Percentiles rank a stretch among this genome's conserved stretches.
Conservation (phyloP, 192 early-diverging fungal genomes). For the Pilaira anomala region DNA sequence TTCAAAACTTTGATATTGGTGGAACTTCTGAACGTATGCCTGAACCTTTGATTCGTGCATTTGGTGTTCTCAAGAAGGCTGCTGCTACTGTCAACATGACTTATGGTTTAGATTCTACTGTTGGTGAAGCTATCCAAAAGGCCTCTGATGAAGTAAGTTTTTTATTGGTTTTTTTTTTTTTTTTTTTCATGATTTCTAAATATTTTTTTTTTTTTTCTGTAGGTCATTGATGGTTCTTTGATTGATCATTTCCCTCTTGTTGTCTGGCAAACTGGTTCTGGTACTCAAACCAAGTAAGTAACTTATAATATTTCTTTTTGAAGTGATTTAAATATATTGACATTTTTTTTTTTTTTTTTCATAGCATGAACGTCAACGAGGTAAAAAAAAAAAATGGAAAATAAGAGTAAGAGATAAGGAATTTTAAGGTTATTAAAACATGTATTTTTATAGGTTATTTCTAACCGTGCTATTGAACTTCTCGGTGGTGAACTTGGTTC, state of each 20-base stretch:
- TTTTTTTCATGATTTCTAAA: conserved; percentile 7
- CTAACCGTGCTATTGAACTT: conserved; percentile 97
- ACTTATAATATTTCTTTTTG: background rate
- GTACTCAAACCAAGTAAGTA: conserved; percentile 86
- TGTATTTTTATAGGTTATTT: conserved; percentile 71
- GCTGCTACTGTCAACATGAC: conserved; percentile 93
- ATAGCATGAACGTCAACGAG: conserved; percentile 90
- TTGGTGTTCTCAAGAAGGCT: conserved; percentile 94
- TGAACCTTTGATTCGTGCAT: conserved; percentile 89
- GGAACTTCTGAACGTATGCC: conserved; percentile 92
- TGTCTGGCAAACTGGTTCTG: conserved; percentile 97
- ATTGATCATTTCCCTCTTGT: conserved; percentile 98
- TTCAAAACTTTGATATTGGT: conserved; percentile 98
- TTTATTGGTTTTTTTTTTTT: conserved; percentile 10
- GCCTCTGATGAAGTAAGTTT: conserved; percentile 76
- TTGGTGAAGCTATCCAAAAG: conserved; percentile 85
- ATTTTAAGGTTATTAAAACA: background rate
- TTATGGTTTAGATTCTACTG: conserved; percentile 75
- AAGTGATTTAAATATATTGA: background rate
- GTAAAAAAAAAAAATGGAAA: conserved; percentile 3
- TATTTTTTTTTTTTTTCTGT: background rate
- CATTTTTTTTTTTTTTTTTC: background rate
- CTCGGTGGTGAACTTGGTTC: conserved; percentile 86
- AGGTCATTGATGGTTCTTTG: conserved; percentile 88
- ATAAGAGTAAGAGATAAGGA: background rate